A percentile compares a stretch with the other conserved stretches of the same genome.
These are phyloP conservation scores for Sporodiniella umbellata DNA, from an alignment of 371 early-diverging fungal species.

Conservation along the genomic window DNA sequence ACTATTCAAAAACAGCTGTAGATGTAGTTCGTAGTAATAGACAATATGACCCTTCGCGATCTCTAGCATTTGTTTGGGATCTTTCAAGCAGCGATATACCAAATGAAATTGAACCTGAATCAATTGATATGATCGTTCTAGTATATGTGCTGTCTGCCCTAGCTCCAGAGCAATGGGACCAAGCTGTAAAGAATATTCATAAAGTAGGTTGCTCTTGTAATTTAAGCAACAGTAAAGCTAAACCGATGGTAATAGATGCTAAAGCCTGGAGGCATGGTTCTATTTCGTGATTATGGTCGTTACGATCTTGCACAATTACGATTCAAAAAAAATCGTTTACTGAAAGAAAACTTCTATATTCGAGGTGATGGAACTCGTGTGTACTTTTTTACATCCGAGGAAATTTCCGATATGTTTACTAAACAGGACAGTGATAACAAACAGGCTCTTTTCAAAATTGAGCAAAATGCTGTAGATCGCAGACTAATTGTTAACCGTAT, in stretches of 20 bases:
- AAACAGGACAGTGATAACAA: conserved; percentile 1
- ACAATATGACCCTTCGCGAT: conserved; percentile 56
- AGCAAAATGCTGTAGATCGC: conserved; percentile 90
- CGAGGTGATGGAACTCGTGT: conserved; percentile 83
- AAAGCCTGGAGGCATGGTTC: conserved; percentile 71
- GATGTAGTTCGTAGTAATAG: conserved; percentile 65
- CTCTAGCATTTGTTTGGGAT: conserved; percentile 83
- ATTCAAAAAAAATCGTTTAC: conserved; percentile 59
- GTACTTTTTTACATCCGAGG: conserved; percentile 65
- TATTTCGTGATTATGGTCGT: conserved; percentile 88
- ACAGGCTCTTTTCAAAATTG: conserved; percentile 51
- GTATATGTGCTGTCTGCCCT: conserved; percentile 85
- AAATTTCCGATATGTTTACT: conserved; percentile 50
- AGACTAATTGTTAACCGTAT: conserved; percentile 94
- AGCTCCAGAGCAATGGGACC: conserved; percentile 76
- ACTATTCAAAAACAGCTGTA: conserved; percentile 78
- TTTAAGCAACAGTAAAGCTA: no score
- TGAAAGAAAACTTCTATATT: conserved; percentile 77
- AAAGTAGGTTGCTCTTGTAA: conserved; percentile 46
- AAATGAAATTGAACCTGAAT: conserved; percentile 56
- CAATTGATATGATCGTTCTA: conserved; percentile 74
- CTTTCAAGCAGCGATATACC: conserved; percentile 63
- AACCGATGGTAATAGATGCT: no score
- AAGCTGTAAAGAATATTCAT: conserved; percentile 65
- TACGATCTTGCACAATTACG: conserved; percentile 88